Evolutionary conservation across 2,329 filamentous ascomycete species (phyloP).

Genomic region (Neoscytalidium dimidiatum): DNA sequence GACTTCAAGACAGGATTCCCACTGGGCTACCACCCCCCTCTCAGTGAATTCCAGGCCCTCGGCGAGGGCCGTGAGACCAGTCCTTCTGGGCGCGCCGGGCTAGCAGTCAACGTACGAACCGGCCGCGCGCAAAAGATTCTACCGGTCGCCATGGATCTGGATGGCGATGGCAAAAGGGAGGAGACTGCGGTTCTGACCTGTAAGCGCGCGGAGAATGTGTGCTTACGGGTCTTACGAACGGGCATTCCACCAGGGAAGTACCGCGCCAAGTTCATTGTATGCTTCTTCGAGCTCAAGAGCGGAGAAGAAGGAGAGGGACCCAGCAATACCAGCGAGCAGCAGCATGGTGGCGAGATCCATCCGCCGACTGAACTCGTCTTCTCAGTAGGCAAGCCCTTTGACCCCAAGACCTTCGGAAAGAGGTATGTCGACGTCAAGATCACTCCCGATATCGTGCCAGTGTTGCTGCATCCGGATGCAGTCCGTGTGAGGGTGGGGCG

Average conservation of each 20-base stretch:
- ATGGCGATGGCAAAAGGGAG: slow-evolving; percentile 36
- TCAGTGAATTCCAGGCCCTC: slow-evolving; percentile 30
- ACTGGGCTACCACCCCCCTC: slow-evolving; percentile 26
- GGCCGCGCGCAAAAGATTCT: slow-evolving; percentile 34
- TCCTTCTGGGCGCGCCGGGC: slow-evolving; percentile 34
- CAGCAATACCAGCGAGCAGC: slow-evolving; percentile 6
- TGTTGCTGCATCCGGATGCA: slow-evolving; percentile 40
- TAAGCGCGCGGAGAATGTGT: slow-evolving; percentile 33
- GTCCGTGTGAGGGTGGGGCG: slow-evolving; percentile 38
- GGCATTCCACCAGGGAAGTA: slow-evolving; percentile 41
- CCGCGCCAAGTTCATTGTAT: slow-evolving; percentile 36
- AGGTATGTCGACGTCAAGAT: slow-evolving; percentile 41
- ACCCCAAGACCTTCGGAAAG: slow-evolving; percentile 31
- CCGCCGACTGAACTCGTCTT: slow-evolving; percentile 36
- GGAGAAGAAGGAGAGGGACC: not conserved
- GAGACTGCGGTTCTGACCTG: slow-evolving; percentile 40
- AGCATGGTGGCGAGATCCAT: slow-evolving; percentile 23
- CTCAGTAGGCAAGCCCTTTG: slow-evolving; percentile 40
- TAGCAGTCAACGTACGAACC: slow-evolving; percentile 28
- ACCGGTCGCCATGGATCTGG: slow-evolving; percentile 38
- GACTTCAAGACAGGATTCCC: slow-evolving; percentile 42
- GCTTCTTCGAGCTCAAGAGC: slow-evolving; percentile 7
- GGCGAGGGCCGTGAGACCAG: slow-evolving; percentile 28
- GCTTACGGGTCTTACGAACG: slow-evolving; percentile 36
- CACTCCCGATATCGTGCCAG: slow-evolving; percentile 39